Evolutionary conservation across 108 stramenopile species (phyloP).

Genomic region (Skeletonema marinoi): DNA sequence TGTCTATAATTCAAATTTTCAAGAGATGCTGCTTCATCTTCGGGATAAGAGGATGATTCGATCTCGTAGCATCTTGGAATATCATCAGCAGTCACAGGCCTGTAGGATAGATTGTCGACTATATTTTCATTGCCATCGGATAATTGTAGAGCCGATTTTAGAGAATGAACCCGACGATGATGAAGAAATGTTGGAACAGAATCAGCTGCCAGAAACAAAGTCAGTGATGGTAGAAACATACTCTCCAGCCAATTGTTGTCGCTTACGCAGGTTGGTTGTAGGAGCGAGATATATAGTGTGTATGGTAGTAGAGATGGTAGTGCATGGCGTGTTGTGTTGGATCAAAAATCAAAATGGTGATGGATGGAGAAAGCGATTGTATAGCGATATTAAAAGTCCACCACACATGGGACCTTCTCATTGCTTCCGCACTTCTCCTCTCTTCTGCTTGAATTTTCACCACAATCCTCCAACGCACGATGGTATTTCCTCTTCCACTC

Average conservation of each 20-base stretch:
- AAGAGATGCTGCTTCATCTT: constrained; percentile 73
- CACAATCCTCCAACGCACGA: no score
- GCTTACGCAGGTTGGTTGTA: neutral
- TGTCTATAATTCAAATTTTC: constrained; percentile 54
- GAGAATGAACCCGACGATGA: neutral
- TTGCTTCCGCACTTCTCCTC: no score
- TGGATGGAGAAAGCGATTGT: no score
- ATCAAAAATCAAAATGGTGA: no score
- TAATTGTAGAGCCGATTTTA: neutral
- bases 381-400: no score
- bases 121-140: neutral
- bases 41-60: constrained; percentile 61
- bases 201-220: neutral
- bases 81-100: constrained; percentile 27
- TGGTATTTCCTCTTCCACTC: neutral
- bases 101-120: constrained; percentile 4
- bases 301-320: no score
- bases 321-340: no score
- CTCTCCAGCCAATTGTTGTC: neutral
- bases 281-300: no score
- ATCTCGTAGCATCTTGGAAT: constrained; percentile 46
- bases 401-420: no score
- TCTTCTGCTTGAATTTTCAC: no score
- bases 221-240: constrained; percentile 10
- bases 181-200: neutral